These are phyloP conservation scores for Stephania japonica DNA, from an alignment of 164 flowering plant genomes.

Conservation along the genomic window DNA sequence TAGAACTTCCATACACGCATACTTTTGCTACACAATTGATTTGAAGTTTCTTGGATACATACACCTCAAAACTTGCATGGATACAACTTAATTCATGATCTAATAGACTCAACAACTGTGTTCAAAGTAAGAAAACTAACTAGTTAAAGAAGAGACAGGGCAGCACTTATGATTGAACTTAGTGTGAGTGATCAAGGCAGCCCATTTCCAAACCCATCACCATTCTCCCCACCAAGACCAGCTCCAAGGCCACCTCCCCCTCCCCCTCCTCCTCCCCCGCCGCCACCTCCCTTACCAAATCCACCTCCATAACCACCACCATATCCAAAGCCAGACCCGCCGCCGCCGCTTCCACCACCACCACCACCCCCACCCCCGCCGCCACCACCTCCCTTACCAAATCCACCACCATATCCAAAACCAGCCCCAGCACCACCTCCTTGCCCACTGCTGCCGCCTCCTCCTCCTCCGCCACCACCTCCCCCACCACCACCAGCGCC, in stretches of 20 bases:
- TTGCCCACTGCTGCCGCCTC: background rate
- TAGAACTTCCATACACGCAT: too few relatives aligned
- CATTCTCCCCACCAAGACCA: background rate
- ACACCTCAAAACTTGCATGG: too few relatives aligned
- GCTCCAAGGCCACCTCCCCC: too few relatives aligned
- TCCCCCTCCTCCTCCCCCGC: background rate
- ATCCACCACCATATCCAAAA: background rate
- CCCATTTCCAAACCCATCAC: too few relatives aligned
- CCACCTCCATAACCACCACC: background rate
- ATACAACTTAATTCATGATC: too few relatives aligned
- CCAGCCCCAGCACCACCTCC: background rate
- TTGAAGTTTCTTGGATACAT: too few relatives aligned
- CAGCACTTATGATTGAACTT: too few relatives aligned
- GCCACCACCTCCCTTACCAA: background rate
- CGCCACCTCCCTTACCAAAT: background rate
- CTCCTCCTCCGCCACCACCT: background rate
- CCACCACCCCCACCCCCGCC: background rate
- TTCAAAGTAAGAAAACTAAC: too few relatives aligned
- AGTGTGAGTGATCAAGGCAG: too few relatives aligned
- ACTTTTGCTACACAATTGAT: too few relatives aligned
- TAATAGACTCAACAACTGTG: too few relatives aligned
- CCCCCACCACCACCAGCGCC: background rate
- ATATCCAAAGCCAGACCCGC: background rate
- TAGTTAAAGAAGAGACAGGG: too few relatives aligned
- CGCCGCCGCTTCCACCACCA: background rate